Conservation (phyloP, 345 rosid genomes). For the Pugionium cornutum region DNA sequence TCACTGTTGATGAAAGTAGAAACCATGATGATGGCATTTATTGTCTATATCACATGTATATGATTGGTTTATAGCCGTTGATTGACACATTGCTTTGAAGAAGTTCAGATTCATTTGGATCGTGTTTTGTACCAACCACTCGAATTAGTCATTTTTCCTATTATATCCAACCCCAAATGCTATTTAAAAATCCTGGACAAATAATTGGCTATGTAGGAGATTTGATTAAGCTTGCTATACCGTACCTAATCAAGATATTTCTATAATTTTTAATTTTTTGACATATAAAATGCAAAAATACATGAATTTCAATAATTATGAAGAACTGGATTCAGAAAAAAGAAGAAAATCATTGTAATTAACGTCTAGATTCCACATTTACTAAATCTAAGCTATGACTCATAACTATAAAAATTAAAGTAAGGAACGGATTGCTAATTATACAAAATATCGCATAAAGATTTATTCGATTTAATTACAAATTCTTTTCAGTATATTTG, state of each 20-base stretch:
- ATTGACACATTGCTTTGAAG: conserved; percentile 35
- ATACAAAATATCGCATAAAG: too few species aligned
- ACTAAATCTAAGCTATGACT: too few species aligned
- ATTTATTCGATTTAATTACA: too few species aligned
- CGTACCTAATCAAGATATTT: conserved; percentile 25
- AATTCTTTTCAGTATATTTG: too few species aligned
- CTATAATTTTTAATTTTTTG: not conserved
- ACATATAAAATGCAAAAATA: not conserved
- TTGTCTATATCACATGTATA: conserved; percentile 30
- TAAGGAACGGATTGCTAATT: too few species aligned
- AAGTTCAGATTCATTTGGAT: conserved; percentile 35
- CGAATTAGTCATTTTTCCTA: conserved; percentile 23
- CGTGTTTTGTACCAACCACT: conserved; percentile 37
- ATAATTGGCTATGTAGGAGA: conserved; percentile 32
- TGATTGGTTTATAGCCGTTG: conserved; percentile 36
- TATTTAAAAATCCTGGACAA: conserved; percentile 7
- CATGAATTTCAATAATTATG: not conserved
- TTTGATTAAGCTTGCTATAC: conserved; percentile 23
- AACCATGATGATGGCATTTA: conserved; percentile 38
- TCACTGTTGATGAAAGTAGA: conserved; percentile 38
- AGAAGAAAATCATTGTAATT: not conserved
- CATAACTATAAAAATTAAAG: too few species aligned
- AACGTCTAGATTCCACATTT: not conserved
- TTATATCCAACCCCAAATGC: conserved; percentile 22
- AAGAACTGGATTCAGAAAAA: not conserved